Conservation (phyloP, 192 early-diverging fungal species). For the Entrophospora sp. region DNA sequence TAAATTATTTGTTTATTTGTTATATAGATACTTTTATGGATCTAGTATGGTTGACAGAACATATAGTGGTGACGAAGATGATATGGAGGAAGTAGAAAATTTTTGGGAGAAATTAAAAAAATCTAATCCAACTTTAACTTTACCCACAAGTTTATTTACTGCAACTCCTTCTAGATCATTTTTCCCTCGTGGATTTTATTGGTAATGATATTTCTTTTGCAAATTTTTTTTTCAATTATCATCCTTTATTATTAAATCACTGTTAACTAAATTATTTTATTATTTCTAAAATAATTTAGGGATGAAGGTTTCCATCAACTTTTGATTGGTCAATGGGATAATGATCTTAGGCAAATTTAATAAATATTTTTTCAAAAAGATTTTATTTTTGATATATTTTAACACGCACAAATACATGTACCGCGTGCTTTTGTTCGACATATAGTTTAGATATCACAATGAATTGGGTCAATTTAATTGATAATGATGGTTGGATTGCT, state of each 20-base stretch:
- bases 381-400: too few relatives aligned
- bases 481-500: slow-evolving; percentile 83
- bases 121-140: slow-evolving; percentile 47
- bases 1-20: slow-evolving; percentile 2
- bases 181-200: slow-evolving; percentile 93
- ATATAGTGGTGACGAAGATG: slow-evolving; percentile 51
- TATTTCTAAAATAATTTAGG: too few relatives aligned
- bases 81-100: slow-evolving; percentile 37
- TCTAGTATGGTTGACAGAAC: slow-evolving; percentile 64
- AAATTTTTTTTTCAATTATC: too few relatives aligned
- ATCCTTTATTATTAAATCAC: too few relatives aligned
- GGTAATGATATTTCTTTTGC: too few relatives aligned
- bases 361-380: too few relatives aligned
- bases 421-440: too few relatives aligned
- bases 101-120: slow-evolving; percentile 33
- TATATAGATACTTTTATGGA: slow-evolving; percentile 63
- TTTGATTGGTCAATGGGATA: slow-evolving; percentile 79
- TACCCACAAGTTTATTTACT: slow-evolving; percentile 65
- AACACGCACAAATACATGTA: too few relatives aligned
- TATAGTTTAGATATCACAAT: slow-evolving; percentile 71
- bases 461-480: slow-evolving; percentile 72
- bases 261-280: too few relatives aligned
- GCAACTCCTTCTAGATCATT: slow-evolving; percentile 85
- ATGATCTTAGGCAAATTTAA: slow-evolving; percentile 54
- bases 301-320: slow-evolving; percentile 91